phyloP scores from a whole-genome alignment of 2,329 filamentous ascomycete genomes.

The Macroventuria anomochaeta region DNA sequence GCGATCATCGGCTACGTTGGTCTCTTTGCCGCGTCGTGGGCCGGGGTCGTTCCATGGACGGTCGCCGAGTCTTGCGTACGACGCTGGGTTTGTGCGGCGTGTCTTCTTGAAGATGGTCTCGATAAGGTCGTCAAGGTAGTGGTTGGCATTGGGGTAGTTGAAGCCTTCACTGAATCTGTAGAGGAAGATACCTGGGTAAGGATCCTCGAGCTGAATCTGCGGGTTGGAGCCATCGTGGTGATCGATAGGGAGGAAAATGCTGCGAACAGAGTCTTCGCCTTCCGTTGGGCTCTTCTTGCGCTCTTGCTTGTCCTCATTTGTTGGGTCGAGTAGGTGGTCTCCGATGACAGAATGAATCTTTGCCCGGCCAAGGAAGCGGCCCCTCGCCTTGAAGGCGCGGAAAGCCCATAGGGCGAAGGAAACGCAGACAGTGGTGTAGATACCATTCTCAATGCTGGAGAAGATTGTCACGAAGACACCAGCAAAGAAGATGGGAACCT shows the following conservation, averaged over 20 bases:
- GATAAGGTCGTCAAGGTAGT: slow-evolving; percentile 76
- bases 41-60: slow-evolving; percentile 96
- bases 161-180: slow-evolving; percentile 96
- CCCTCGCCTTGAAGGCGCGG: slow-evolving; percentile 81
- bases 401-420: slow-evolving; percentile 82
- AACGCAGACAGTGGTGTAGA: slow-evolving; percentile 82
- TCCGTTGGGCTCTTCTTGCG: slow-evolving; percentile 32
- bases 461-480: slow-evolving; percentile 93
- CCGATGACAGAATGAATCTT: slow-evolving; percentile 86
- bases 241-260: slow-evolving; percentile 85
- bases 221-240: slow-evolving; percentile 91
- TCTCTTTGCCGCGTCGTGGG: slow-evolving; percentile 64
- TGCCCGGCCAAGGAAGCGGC: slow-evolving; percentile 83
- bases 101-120: slow-evolving; percentile 63
- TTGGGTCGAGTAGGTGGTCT: slow-evolving; percentile 68
- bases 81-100: slow-evolving; percentile 74
- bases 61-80: slow-evolving; percentile 66
- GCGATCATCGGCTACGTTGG: slow-evolving; percentile 54
- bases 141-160: slow-evolving; percentile 93
- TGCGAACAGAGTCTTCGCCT: slow-evolving; percentile 63
- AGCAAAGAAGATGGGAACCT: slow-evolving; percentile 90
- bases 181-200: slow-evolving; percentile 93
- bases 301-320: slow-evolving; percentile 33
- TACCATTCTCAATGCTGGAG: slow-evolving; percentile 84
- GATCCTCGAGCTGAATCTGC: slow-evolving; percentile 74